Evolutionary conservation across 257 asterid species (phyloP).

Genomic region (Cinchona pubescens): DNA sequence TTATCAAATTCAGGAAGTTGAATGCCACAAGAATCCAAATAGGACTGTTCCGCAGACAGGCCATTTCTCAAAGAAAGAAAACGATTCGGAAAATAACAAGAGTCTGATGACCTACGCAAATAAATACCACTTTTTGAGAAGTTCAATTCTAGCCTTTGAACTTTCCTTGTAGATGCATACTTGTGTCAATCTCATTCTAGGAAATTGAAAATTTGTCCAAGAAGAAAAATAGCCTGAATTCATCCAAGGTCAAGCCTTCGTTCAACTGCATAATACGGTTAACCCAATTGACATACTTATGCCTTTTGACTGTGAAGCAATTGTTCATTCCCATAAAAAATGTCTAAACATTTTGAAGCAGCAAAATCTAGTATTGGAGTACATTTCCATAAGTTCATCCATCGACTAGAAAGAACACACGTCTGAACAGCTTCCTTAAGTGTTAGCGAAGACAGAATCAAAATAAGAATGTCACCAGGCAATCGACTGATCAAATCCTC

Average conservation of each 20-base stretch:
- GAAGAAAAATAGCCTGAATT: background rate
- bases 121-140: too few species aligned
- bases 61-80: background rate
- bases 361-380: conserved; percentile 10
- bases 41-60: background rate
- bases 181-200: too few species aligned
- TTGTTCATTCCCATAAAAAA: background rate
- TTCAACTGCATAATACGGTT: background rate
- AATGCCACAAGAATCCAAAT: too few species aligned
- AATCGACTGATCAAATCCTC: conserved; percentile 10
- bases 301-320: background rate
- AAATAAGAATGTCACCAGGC: conserved; percentile 9
- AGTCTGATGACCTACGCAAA: too few species aligned
- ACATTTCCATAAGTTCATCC: conserved; percentile 5
- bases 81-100: background rate
- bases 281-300: background rate
- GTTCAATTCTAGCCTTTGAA: too few species aligned
- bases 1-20: too few species aligned
- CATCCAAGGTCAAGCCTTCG: background rate
- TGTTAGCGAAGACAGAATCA: conserved; percentile 3
- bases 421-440: conserved; percentile 6
- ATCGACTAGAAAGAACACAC: conserved; percentile 11
- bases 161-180: too few species aligned
- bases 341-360: background rate
- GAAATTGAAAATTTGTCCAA: too few species aligned